phyloP scores from a whole-genome alignment of 495 filamentous ascomycete species.

The Penicillium atrosanguineum region DNA sequence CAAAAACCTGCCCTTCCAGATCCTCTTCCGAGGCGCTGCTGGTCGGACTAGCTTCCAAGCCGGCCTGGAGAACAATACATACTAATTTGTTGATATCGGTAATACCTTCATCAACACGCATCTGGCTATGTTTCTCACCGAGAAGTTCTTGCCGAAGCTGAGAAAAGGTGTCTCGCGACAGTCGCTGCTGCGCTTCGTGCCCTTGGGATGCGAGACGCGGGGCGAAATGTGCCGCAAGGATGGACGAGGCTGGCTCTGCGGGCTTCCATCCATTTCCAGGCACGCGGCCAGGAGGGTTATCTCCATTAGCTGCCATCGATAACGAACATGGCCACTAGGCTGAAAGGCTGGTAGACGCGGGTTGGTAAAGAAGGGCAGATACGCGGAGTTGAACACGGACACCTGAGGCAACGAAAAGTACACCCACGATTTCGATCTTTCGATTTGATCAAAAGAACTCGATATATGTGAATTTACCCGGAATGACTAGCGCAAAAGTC shows the following conservation, averaged over 20 bases:
- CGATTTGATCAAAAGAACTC: neutral
- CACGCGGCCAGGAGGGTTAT: constrained; percentile 14
- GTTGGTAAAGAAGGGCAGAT: constrained; percentile 4
- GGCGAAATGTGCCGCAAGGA: constrained; percentile 63
- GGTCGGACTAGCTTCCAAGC: constrained; percentile 61
- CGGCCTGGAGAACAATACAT: constrained; percentile 76
- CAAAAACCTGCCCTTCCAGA: constrained; percentile 55
- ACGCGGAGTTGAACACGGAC: constrained; percentile 13
- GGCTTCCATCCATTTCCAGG: constrained; percentile 20
- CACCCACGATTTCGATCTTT: neutral
- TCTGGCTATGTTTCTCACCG: constrained; percentile 39
- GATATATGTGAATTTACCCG: neutral
- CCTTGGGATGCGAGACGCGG: constrained; percentile 43
- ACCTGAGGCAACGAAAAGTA: constrained; percentile 22
- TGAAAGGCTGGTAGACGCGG: neutral
- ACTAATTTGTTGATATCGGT: constrained; percentile 80
- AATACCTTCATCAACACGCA: constrained; percentile 58
- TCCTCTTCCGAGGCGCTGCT: constrained; percentile 53
- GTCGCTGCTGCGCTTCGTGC: constrained; percentile 37
- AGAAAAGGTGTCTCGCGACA: constrained; percentile 55
- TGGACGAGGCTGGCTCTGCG: constrained; percentile 59
- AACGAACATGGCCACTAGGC: constrained; percentile 13
- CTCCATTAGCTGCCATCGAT: constrained; percentile 28
- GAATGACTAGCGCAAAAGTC: no score
- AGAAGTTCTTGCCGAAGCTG: constrained; percentile 66